Percentiles rank a stretch among this genome's conserved stretches.
phyloP scores from a whole-genome alignment of 2,329 filamentous ascomycete genomes.

The Ascochyta viciae-villosae region DNA sequence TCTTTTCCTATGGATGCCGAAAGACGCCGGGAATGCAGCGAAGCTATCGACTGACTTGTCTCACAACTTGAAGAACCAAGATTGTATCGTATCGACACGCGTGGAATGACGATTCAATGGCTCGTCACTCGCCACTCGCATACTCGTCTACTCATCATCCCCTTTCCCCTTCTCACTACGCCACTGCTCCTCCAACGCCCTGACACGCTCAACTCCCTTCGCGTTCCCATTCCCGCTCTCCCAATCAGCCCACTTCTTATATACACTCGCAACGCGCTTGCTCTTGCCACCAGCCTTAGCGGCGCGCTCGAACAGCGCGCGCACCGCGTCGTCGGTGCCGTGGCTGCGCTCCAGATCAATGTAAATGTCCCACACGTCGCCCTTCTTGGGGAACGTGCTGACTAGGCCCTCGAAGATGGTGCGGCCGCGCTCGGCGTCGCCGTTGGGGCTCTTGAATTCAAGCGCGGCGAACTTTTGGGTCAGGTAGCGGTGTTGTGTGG shows the following conservation, averaged over 20 bases:
- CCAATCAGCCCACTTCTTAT: conserved; percentile 90
- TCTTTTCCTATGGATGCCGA: no score
- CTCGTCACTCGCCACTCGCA: no score
- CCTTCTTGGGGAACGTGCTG: conserved; percentile 83
- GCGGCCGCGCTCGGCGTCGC: conserved; percentile 87
- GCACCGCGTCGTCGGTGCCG: conserved; percentile 62
- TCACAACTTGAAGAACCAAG: no score
- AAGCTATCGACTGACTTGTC: no score
- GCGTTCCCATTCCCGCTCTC: conserved; percentile 74
- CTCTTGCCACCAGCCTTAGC: conserved; percentile 72
- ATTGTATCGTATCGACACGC: no score
- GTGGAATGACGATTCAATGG: no score
- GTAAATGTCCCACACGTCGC: conserved; percentile 92
- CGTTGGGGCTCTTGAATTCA: conserved; percentile 84
- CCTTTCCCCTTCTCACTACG: conserved; percentile 55
- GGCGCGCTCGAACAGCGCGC: conserved; percentile 84
- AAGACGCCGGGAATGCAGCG: no score
- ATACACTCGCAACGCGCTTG: conserved; percentile 84
- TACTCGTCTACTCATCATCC: conserved; percentile 16
- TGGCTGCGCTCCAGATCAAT: conserved; percentile 80
- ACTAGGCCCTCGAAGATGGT: conserved; percentile 93
- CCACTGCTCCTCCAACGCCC: conserved; percentile 74
- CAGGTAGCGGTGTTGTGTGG: conserved; percentile 72
- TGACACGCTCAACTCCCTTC: conserved; percentile 74
- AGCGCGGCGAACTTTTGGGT: conserved; percentile 89